Conservation (phyloP, 2,329 filamentous ascomycete species). For the Dactylellina parvicollis region DNA sequence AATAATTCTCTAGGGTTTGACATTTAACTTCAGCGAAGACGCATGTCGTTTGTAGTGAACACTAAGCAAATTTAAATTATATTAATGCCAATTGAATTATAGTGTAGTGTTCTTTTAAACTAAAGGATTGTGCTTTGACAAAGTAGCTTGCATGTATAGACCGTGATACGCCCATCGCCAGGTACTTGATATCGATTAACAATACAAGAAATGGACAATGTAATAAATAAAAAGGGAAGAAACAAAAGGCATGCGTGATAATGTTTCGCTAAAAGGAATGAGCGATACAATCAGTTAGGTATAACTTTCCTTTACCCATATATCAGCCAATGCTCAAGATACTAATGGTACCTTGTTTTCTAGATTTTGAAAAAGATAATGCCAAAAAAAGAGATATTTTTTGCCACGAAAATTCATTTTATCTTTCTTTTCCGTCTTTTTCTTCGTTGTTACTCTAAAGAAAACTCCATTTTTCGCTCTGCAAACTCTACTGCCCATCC, state of each 20-base stretch:
- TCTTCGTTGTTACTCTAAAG: not conserved
- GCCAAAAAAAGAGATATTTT: not conserved
- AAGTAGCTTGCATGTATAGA: constrained; percentile 14
- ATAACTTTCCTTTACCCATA: constrained; percentile 13
- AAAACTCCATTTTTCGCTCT: not conserved
- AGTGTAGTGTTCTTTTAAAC: constrained; percentile 2
- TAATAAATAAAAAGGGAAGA: not conserved
- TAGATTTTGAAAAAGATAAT: constrained; percentile 8
- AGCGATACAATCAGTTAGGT: constrained; percentile 21
- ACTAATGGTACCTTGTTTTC: constrained; percentile 15
- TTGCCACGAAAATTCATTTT: constrained; percentile 7
- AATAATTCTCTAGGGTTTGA: no score
- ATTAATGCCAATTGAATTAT: not conserved
- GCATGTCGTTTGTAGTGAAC: no score
- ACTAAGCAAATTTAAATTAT: no score
- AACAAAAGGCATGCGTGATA: constrained; percentile 9
- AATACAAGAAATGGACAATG: constrained; percentile 17
- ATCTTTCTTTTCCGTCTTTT: constrained; percentile 9
- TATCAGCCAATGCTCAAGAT: constrained; percentile 18
- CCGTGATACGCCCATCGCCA: constrained; percentile 24
- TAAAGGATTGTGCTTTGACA: not conserved
- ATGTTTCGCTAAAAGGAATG: constrained; percentile 37
- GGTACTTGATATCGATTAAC: constrained; percentile 21
- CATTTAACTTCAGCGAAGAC: no score
- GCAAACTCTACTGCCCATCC: constrained; percentile 36